A percentile compares a stretch with the other conserved stretches of the same genome.
Conservation (phyloP, 208 protist genomes). For the Crithidia expoeki region DNA sequence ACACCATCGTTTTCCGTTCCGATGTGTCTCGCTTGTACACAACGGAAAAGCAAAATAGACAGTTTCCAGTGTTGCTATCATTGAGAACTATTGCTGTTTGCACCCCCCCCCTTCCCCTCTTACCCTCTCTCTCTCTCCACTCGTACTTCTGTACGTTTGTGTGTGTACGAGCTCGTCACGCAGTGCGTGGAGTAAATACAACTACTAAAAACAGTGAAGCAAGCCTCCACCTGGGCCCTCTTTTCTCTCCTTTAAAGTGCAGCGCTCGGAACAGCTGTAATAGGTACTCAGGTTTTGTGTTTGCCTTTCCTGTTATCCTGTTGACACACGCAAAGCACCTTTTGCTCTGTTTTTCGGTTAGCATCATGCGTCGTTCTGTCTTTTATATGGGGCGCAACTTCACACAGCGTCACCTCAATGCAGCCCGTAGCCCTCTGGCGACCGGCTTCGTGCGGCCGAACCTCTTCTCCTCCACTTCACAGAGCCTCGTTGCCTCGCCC, state of each 20-base stretch:
- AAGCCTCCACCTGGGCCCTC: too few species aligned
- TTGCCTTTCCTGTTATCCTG: too few species aligned
- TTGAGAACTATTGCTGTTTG: neutral
- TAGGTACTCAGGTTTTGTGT: too few species aligned
- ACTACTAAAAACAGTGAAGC: too few species aligned
- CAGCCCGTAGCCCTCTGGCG: slow-evolving; percentile 70
- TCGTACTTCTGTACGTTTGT: slow-evolving; percentile 1
- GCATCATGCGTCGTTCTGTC: slow-evolving; percentile 74
- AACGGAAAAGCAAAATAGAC: too few species aligned
- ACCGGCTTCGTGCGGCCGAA: slow-evolving; percentile 83
- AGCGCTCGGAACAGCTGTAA: too few species aligned
- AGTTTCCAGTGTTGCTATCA: neutral
- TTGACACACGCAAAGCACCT: neutral
- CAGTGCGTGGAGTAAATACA: neutral
- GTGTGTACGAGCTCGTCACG: neutral
- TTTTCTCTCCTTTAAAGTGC: too few species aligned
- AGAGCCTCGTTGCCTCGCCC: slow-evolving; percentile 49
- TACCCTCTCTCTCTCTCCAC: neutral
- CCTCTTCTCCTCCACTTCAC: slow-evolving; percentile 44
- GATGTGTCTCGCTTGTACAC: too few species aligned
- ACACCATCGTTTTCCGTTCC: too few species aligned
- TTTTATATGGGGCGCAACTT: slow-evolving; percentile 88
- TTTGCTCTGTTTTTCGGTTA: slow-evolving; percentile 1
- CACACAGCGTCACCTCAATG: slow-evolving; percentile 85
- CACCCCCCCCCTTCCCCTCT: neutral